Conservation (phyloP, 2,329 filamentous ascomycete species). For the Diaporthe amygdali region DNA sequence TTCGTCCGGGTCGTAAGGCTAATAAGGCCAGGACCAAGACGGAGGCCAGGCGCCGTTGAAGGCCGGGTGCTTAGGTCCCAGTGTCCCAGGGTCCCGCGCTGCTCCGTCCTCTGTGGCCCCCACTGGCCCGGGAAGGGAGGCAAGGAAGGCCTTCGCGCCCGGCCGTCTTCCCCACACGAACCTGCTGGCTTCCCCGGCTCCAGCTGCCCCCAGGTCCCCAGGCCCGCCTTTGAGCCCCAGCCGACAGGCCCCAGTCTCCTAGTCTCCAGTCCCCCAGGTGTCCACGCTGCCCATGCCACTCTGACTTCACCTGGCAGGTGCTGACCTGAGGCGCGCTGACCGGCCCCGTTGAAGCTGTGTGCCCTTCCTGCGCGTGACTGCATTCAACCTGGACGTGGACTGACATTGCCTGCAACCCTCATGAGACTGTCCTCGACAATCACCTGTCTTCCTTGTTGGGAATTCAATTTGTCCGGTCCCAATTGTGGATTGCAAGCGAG, state of each 20-base stretch:
- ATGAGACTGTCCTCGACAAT: constrained; percentile 1
- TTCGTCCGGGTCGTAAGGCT: background rate
- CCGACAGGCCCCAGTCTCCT: background rate
- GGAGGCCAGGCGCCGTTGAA: background rate
- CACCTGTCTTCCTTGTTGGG: background rate
- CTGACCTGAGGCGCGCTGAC: constrained; percentile 7
- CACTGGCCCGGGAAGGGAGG: background rate
- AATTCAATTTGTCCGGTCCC: too few relatives aligned
- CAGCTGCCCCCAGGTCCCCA: background rate
- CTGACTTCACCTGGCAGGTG: background rate
- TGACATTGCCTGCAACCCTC: background rate
- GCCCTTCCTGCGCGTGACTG: background rate
- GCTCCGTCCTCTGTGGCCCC: background rate
- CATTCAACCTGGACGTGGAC: background rate
- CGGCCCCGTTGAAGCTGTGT: background rate
- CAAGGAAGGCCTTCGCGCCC: background rate
- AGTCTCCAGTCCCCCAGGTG: background rate
- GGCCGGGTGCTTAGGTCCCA: background rate
- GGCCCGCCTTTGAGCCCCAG: background rate
- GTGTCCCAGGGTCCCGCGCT: background rate
- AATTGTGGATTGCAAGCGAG: too few relatives aligned
- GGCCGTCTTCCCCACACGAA: background rate
- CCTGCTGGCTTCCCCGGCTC: constrained; percentile 3
- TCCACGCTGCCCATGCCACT: background rate
- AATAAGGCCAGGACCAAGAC: background rate